phyloP scores from a whole-genome alignment of 2,329 filamentous ascomycete genomes.

The Paraphaeosphaeria sporulosa region DNA sequence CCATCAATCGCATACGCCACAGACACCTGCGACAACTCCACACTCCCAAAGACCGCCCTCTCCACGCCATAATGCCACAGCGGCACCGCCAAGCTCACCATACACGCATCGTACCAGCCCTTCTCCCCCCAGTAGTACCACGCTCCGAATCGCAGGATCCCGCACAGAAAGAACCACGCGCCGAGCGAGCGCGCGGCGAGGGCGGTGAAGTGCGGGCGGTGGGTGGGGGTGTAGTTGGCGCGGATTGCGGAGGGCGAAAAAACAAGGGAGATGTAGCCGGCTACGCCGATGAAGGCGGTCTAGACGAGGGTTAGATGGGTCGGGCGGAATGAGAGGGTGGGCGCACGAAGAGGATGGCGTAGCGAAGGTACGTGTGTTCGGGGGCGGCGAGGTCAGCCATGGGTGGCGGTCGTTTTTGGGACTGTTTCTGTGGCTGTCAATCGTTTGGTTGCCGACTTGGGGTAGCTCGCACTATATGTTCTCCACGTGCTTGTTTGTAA shows the following conservation, averaged over 20 bases:
- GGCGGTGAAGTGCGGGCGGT: not conserved
- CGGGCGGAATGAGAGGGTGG: not conserved
- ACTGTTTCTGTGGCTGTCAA: too few relatives aligned
- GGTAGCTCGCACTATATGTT: too few relatives aligned
- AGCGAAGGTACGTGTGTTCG: not conserved
- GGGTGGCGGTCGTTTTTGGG: not conserved
- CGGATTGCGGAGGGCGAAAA: conserved; percentile 1
- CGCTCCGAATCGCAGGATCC: conserved; percentile 1
- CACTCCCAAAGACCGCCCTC: conserved; percentile 2
- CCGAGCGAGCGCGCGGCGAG: conserved; percentile 2
- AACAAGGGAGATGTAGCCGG: conserved; percentile 5
- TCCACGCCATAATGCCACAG: conserved; percentile 1
- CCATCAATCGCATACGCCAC: conserved; percentile 2
- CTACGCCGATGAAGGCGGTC: not conserved
- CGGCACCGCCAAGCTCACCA: conserved; percentile 8
- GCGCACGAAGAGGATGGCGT: conserved; percentile 3
- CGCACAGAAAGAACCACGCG: conserved; percentile 5
- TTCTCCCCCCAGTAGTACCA: conserved; percentile 5
- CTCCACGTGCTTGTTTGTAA: too few relatives aligned
- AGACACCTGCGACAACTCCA: not conserved
- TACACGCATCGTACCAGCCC: conserved; percentile 6
- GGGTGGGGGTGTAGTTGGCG: not conserved
- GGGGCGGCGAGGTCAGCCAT: not conserved
- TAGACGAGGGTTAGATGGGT: not conserved
- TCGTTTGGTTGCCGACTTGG: too few relatives aligned